A percentile compares a stretch with the other conserved stretches of the same genome.
Conservation (phyloP, 78 protist species). For the Dictyostelium brefeldianum region DNA sequence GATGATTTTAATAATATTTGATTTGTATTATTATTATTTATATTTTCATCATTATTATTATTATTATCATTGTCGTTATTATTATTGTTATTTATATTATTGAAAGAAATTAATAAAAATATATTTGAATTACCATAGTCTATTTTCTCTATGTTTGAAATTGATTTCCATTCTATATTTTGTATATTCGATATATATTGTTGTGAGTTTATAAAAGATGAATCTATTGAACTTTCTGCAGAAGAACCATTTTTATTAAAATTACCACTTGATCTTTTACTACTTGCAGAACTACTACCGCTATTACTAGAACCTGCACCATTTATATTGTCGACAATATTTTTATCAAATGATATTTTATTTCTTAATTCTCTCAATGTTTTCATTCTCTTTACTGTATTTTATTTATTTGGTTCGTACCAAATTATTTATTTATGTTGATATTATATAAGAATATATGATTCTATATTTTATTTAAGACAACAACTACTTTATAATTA, state of each 20-base stretch:
- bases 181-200: neutral
- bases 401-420: neutral
- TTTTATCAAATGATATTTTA: conserved; percentile 12
- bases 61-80: neutral
- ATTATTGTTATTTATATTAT: neutral
- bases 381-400: neutral
- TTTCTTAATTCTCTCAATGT: conserved; percentile 1
- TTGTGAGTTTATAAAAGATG: neutral
- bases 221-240: neutral
- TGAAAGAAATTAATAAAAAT: neutral
- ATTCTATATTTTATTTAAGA: neutral
- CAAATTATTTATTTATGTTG: neutral
- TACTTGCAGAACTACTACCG: neutral
- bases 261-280: neutral
- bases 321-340: neutral
- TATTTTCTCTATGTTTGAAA: neutral
- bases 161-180: conserved; percentile 8
- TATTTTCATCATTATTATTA: neutral
- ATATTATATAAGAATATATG: too few species aligned
- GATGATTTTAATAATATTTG: conserved; percentile 42
- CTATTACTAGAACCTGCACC: neutral
- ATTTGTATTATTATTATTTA: neutral
- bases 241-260: neutral
- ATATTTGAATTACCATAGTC: conserved; percentile 14
- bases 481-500: neutral